Evolutionary conservation across 1,284 basidiomycete species (phyloP).

Genomic region (Heliocybe sulcata): DNA sequence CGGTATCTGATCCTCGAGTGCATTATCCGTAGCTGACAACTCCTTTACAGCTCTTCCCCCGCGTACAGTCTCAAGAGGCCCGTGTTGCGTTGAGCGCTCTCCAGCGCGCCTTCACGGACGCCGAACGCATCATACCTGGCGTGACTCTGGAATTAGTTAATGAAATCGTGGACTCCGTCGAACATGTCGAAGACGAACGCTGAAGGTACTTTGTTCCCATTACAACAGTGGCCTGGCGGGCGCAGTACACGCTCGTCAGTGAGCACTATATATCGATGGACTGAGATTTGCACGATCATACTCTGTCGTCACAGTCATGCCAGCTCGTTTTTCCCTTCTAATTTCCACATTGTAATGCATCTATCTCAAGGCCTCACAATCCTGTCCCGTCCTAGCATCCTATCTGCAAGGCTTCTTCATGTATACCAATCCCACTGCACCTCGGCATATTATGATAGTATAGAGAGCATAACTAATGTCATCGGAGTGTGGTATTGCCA

Average conservation of each 20-base stretch:
- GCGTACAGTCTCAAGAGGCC: slow-evolving; percentile 84
- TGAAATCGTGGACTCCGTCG: slow-evolving; percentile 88
- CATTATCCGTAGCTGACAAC: slow-evolving; percentile 7
- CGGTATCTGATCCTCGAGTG: slow-evolving; percentile 23
- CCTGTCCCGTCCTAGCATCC: slow-evolving; percentile 9
- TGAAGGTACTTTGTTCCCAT: neutral
- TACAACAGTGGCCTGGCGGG: neutral
- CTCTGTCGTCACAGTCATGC: slow-evolving; percentile 10
- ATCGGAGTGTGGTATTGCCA: slow-evolving; percentile 2
- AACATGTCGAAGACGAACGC: slow-evolving; percentile 64
- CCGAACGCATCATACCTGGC: slow-evolving; percentile 83
- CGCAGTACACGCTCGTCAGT: neutral
- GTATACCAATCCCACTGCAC: slow-evolving; percentile 5
- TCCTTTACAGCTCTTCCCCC: slow-evolving; percentile 67
- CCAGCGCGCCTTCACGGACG: slow-evolving; percentile 86
- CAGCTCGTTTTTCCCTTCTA: slow-evolving; percentile 13
- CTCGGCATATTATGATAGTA: slow-evolving; percentile 4
- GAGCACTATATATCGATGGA: neutral
- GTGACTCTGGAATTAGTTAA: slow-evolving; percentile 78
- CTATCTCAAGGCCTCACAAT: slow-evolving; percentile 9
- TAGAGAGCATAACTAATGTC: slow-evolving; percentile 1
- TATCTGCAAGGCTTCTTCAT: slow-evolving; percentile 12
- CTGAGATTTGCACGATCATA: neutral
- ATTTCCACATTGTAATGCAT: slow-evolving; percentile 11
- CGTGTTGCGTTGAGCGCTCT: slow-evolving; percentile 77